Base-by-base conservation (phyloP, 2,329 filamentous ascomycete genomes). In the Teratosphaeria pseudoeucalypti region DNA sequence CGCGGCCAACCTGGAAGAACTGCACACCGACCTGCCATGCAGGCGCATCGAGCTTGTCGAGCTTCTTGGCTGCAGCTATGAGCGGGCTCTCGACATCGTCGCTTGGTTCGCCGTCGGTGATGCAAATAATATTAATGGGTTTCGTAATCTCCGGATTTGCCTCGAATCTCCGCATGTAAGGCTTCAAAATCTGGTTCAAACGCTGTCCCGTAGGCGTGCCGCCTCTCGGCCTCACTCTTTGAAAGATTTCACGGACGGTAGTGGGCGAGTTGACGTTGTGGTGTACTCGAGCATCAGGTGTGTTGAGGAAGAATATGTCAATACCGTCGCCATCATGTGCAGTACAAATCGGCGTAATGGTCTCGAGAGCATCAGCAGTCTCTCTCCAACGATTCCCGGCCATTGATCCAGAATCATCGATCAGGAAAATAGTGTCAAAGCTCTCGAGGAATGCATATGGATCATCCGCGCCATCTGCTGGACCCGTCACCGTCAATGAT, bases 371-470 rank as follows among this genome's bases (percentile, higher is more conserved):
- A 9, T 81, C 77, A 29, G 81, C 76, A 0, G 89, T 89, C 72
- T 96, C 89, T 12, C 76, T 73, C 92, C 92, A 97, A 26, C 81
- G 82, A n/a, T 77, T 70, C 16, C 87, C 89, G 1, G 79, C 77
- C 92, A 97, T 97, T 66, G 87, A 92, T 5, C 85, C 84, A n/a
- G 87, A 91, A 77, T 97, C 92, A 71, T 97, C 92, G 70, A 97
- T 90, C 1, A 97, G 76, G 72, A 97, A 92, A 59, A 92, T 76
- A 34, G 91, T 96, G 75, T 97, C 90, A 71, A 96, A 96, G 16
- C 80, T 80, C 52, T 76, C 72, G 5, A 97, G 84, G 71, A 95
- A 95, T 2, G 85, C 81, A 70, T 89, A 94, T 1, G 80, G 82
- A 67, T 90, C 86, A 65, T 90, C 85, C 26, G 75, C 73, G 53